Base-by-base conservation (phyloP, 805 yeast species). In the Scheffersomyces amazonensis region DNA sequence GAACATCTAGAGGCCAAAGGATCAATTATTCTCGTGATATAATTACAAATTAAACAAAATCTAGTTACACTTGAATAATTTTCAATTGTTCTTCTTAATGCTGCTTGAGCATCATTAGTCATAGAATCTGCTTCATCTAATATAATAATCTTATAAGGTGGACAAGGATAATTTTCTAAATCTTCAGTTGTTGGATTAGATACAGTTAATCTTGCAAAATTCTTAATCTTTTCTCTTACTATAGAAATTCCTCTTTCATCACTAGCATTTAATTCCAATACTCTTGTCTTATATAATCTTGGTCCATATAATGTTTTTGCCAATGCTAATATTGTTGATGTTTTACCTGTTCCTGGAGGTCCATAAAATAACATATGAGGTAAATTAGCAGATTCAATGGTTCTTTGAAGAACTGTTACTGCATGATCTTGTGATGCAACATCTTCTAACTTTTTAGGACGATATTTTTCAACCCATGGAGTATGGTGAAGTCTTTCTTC, bases 1-100 rank as follows among this genome's bases (percentile, higher is more conserved):
- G 97, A 87, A 64, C 99, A 93, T 57, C 99, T 76, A 35, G 96
- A 87, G 4, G 98, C 96, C 42, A 93, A 66, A 2, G 99, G 99
- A 52, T 91, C 98, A 46, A 93, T 93, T 49, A 93, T 93, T 42
- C 98, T 75, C 2, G 99, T 93, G 45, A 93, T 93, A 64, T 93
- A 93, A 59, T 93, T 93, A 71, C 99, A 93, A 36, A 93, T 85
- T 43, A 93, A 67, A 60, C 98, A 93, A 64, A 93, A 93, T 51
- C 99, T 75, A 1, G 99, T 69, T 37, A 89, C 88, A 28, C 78
- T 76, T 1, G 98, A 85, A 62, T 87, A 90, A 17, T 46, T 48
- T 34, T 53, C 58, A 52, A 53, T 53, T 1, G 96, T 91, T 62
- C 99, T 77, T 66, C 99, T 79, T 46, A 93, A 71, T 1, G 99